phyloP scores from a whole-genome alignment of 2,329 filamentous ascomycete genomes.

The Shiraia bambusicola region DNA sequence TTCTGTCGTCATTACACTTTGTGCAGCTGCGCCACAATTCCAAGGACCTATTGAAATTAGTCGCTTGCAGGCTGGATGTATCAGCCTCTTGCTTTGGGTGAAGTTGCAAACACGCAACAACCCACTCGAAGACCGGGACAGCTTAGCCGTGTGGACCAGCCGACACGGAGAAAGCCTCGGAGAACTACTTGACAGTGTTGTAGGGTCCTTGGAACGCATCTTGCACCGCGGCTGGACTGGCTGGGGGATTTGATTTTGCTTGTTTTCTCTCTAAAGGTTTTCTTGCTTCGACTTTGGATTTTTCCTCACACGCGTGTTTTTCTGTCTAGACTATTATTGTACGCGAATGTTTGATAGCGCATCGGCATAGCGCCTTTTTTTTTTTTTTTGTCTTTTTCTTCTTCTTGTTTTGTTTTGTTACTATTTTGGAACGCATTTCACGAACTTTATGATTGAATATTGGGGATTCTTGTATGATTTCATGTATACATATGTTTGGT shows the following conservation, averaged over 20 bases:
- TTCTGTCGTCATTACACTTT: constrained; percentile 19
- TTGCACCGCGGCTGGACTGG: constrained; percentile 32
- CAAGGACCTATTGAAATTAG: constrained; percentile 22
- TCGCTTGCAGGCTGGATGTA: constrained; percentile 32
- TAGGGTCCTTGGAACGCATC: constrained; percentile 33
- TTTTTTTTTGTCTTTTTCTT: constrained; percentile 1
- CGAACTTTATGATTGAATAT: neutral
- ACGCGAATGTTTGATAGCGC: constrained; percentile 31
- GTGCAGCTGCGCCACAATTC: constrained; percentile 12
- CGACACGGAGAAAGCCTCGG: constrained; percentile 26
- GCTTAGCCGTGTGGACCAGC: constrained; percentile 9
- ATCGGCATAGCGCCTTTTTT: constrained; percentile 26
- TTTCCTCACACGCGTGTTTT: constrained; percentile 1
- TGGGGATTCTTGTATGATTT: neutral
- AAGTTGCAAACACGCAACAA: constrained; percentile 32
- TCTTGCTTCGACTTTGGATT: constrained; percentile 4
- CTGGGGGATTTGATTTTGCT: constrained; percentile 31
- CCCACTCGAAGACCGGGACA: constrained; percentile 16
- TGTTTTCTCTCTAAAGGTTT: neutral
- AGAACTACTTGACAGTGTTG: constrained; percentile 33
- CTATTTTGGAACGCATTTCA: neutral
- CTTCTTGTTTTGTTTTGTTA: neutral
- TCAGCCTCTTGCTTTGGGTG: constrained; percentile 35
- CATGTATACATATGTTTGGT: too few species aligned
- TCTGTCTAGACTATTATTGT: constrained; percentile 2